A percentile compares a stretch with the other conserved stretches of the same genome.
phyloP scores from a whole-genome alignment of 164 flowering plant species.

The Nymphaea thermarum region DNA sequence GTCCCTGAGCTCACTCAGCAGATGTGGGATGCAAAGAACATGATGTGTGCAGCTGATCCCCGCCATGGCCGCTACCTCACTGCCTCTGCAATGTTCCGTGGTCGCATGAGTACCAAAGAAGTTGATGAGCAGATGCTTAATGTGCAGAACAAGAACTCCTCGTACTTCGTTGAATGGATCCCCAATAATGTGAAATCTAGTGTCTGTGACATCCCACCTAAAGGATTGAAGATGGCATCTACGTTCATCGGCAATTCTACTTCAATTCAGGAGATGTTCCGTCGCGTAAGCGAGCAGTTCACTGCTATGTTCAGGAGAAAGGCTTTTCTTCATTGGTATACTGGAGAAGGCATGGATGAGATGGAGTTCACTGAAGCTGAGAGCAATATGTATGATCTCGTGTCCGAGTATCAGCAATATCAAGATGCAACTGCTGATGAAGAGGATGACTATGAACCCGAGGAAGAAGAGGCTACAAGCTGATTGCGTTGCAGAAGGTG shows the following conservation, averaged over 20 bases:
- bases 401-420: conserved; percentile 37
- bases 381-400: conserved; percentile 6
- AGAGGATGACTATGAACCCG: conserved; percentile 2
- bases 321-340: conserved; percentile 48
- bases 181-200: conserved; percentile 42
- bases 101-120: conserved; percentile 43
- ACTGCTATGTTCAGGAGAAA: conserved; percentile 47
- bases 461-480: conserved; percentile 4
- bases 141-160: conserved; percentile 41
- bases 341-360: conserved; percentile 46
- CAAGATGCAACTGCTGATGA: conserved; percentile 36
- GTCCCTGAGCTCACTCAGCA: conserved; percentile 51
- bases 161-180: conserved; percentile 43
- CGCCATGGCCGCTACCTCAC: conserved; percentile 40
- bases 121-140: conserved; percentile 45
- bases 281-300: conserved; percentile 40
- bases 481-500: too few species aligned
- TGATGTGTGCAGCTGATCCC: conserved; percentile 51
- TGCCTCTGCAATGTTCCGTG: conserved; percentile 43
- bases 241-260: conserved; percentile 46
- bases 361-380: conserved; percentile 45
- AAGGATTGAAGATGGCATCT: conserved; percentile 35
- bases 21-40: conserved; percentile 52
- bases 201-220: conserved; percentile 37
- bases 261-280: conserved; percentile 40